Conservation (phyloP, 139 green algal species). For the Monoraphidium neglectum region DNA sequence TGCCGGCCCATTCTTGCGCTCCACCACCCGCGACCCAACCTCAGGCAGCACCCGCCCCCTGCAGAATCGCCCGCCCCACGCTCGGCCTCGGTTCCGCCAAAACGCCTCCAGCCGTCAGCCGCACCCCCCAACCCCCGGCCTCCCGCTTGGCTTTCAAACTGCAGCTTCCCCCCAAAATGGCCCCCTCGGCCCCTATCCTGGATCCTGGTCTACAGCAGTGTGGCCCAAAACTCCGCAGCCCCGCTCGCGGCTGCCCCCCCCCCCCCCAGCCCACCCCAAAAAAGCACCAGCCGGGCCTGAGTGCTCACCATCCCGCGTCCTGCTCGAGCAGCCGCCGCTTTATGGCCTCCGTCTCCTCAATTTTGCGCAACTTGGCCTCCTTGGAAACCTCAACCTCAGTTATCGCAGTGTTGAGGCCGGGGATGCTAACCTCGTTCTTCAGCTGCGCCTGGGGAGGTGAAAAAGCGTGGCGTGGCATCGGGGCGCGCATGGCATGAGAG, state of each 20-base stretch:
- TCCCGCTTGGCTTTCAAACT: too few relatives aligned
- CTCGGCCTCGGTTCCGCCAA: too few relatives aligned
- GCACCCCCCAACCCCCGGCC: too few relatives aligned
- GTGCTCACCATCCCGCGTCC: not conserved
- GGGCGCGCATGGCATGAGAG: too few relatives aligned
- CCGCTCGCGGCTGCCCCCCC: not conserved
- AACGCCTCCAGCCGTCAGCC: too few relatives aligned
- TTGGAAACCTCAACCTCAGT: constrained; percentile 75
- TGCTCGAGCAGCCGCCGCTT: constrained; percentile 69
- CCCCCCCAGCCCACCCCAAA: not conserved
- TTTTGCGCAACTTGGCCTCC: constrained; percentile 78
- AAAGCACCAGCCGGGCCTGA: not conserved
- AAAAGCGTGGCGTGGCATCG: too few relatives aligned
- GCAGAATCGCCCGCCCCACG: too few relatives aligned
- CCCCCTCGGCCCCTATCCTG: not conserved
- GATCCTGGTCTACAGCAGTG: not conserved
- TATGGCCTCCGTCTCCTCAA: constrained; percentile 83
- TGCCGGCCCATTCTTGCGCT: too few relatives aligned
- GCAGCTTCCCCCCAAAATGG: too few relatives aligned
- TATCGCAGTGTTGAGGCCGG: constrained; percentile 73
- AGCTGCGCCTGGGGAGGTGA: constrained; percentile 17
- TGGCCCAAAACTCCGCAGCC: not conserved
- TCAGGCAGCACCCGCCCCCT: too few relatives aligned
- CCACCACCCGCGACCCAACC: too few relatives aligned
- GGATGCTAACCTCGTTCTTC: constrained; percentile 32